Evolutionary conservation across 2,329 filamentous ascomycete genomes (phyloP).

Genomic region (Colletotrichum liriopes): DNA sequence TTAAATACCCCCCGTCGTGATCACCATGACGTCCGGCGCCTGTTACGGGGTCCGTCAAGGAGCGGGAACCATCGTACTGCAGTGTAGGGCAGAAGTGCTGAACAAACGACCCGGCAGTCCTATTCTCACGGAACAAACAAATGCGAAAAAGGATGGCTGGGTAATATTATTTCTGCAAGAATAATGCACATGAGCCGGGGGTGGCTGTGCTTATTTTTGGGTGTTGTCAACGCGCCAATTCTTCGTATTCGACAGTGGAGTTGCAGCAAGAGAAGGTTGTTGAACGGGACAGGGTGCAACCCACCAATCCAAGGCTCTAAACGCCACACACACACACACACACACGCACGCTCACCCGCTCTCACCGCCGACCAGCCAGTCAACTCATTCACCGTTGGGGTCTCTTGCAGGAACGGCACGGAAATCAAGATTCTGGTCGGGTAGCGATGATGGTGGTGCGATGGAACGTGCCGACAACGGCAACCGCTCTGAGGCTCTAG

Average conservation of each 20-base stretch:
- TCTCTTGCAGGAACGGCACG: constrained; percentile 1
- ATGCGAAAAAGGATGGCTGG: neutral
- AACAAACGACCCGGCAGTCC: neutral
- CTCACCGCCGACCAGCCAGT: constrained; percentile 3
- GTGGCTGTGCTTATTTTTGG: constrained; percentile 26
- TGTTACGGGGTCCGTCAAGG: neutral
- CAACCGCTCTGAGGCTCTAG: constrained; percentile 14
- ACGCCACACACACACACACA: constrained; percentile 28
- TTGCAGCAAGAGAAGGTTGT: constrained; percentile 26
- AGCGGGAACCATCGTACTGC: neutral
- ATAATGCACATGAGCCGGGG: neutral
- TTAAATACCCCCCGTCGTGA: neutral
- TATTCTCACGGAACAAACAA: neutral
- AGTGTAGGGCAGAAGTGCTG: neutral
- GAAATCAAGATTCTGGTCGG: constrained; percentile 18
- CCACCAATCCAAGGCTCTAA: constrained; percentile 23
- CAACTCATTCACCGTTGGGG: constrained; percentile 21
- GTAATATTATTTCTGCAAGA: neutral
- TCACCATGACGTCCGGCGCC: constrained; percentile 12
- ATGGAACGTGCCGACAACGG: constrained; percentile 21
- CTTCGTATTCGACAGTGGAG: constrained; percentile 39
- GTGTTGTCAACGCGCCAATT: constrained; percentile 33
- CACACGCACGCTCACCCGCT: constrained; percentile 13
- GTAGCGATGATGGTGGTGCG: neutral
- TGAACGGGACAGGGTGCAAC: neutral